Percentiles rank a stretch among this genome's conserved stretches.
phyloP scores from a whole-genome alignment of 345 rosid species.

The Eutrema heterophyllum region DNA sequence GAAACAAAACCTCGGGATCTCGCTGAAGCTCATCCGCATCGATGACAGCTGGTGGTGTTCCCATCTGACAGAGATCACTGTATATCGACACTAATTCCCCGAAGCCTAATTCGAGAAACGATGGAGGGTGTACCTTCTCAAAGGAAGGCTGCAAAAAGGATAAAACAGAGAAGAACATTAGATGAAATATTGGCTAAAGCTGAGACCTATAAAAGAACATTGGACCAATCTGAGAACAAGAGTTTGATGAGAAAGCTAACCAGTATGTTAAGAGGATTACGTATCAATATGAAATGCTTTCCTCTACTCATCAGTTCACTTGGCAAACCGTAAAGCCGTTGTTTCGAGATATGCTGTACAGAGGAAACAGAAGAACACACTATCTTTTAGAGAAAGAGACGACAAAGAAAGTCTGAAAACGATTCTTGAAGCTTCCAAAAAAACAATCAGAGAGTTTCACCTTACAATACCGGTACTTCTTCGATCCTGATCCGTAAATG shows the following conservation, averaged over 20 bases:
- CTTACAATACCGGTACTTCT: constrained; percentile 80
- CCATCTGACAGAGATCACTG: constrained; percentile 62
- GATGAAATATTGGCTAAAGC: constrained; percentile 2
- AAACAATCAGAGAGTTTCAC: constrained; percentile 29
- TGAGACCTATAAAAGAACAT: not conserved
- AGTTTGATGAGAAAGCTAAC: constrained; percentile 32
- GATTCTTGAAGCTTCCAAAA: not conserved
- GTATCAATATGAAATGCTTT: constrained; percentile 72
- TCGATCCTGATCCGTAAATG: constrained; percentile 63
- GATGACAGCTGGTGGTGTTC: constrained; percentile 59
- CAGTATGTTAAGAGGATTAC: constrained; percentile 71
- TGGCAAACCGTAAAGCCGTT: constrained; percentile 55
- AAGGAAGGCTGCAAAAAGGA: constrained; percentile 63
- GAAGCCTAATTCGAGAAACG: constrained; percentile 72
- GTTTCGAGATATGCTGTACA: constrained; percentile 67
- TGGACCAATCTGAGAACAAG: not conserved
- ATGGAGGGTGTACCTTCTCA: constrained; percentile 58
- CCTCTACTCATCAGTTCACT: constrained; percentile 67
- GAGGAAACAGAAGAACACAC: not conserved
- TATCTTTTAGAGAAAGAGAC: not conserved
- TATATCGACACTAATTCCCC: constrained; percentile 64
- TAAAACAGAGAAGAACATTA: not conserved
- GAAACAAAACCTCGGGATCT: constrained; percentile 66
- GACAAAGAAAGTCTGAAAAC: not conserved
- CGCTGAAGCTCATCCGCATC: constrained; percentile 71